Evolutionary conservation across 306 rosid genomes (phyloP).

Genomic region (Clitoria ternatea): DNA sequence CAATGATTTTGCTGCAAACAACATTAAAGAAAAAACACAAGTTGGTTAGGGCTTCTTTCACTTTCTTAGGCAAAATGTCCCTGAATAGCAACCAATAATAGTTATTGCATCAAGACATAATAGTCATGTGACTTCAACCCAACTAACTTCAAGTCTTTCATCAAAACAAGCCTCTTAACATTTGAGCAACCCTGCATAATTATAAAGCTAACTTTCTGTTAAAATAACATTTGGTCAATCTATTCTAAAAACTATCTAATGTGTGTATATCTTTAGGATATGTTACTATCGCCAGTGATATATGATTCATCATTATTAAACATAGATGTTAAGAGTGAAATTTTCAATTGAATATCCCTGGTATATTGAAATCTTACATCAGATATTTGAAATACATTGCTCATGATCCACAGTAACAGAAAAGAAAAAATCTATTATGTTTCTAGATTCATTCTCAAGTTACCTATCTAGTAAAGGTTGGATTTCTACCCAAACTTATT

Average conservation of each 20-base stretch:
- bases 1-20: no score
- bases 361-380: neutral
- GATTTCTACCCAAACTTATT: conserved; percentile 24
- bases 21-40: no score
- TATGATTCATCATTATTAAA: neutral
- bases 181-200: conserved; percentile 27
- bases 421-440: neutral
- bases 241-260: neutral
- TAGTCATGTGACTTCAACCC: no score
- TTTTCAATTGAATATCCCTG: neutral
- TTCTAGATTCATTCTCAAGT: neutral
- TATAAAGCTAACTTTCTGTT: neutral
- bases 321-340: neutral
- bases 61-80: no score
- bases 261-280: neutral
- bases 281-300: neutral
- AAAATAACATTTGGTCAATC: neutral
- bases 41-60: no score
- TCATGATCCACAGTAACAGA: neutral
- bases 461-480: conserved; percentile 23
- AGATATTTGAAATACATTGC: neutral
- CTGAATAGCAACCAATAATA: no score
- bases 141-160: no score
- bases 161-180: no score
- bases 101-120: no score